Evolutionary conservation across 2,329 filamentous ascomycete species (phyloP), one percentile per base, ranked within the genome.

Genomic region (Colletotrichum nymphaeae): DNA sequence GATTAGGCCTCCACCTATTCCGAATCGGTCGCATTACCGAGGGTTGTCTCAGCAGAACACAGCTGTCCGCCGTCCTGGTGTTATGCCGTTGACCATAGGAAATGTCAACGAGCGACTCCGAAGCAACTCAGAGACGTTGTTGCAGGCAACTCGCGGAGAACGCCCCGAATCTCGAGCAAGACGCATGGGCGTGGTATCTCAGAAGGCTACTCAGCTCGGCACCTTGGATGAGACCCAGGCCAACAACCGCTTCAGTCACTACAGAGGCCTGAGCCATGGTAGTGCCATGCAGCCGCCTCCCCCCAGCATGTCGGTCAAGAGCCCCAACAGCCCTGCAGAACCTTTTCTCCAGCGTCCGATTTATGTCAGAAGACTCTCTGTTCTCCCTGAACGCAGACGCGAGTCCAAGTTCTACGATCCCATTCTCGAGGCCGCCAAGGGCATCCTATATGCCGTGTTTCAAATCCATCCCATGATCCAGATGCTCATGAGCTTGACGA

Each of bases 11-110:
- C 94, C 95, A 3, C 93, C 94, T 0, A 94, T 97, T 73, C 95
- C 95, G 0, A 90, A 90, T 5, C 90, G 93, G 73, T 97, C 95
- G 3, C 95, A 98, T 80, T 94, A 94, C 76, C 91, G 95, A 35
- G 92, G 92, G 1, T 84, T 93, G 4, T 94, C 93, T 3, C 91
- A 93, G 76, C 91, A 94, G 75, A 93, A 88, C 76, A 85, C 88
- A 2, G 84, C 89, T 6, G 85, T 91, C 58, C 90, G 94, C 69
- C 88, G 93, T 69, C 94, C 95, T 1, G 91, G 92, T 2, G 88
- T 95, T n/a, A 91, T 94, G 82, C 94, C 89, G 9, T 78, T 91
- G 57, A 91, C 92, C 3, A 92, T 94, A 67, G 91, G 91, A 22
- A 96, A 88, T 75, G 86, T 89, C 32, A 93, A 91, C 75, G 93